Evolutionary conservation across 2,329 filamentous ascomycete species (phyloP), one percentile per base, ranked within the genome.

Genomic region (Epichloe sibirici): DNA sequence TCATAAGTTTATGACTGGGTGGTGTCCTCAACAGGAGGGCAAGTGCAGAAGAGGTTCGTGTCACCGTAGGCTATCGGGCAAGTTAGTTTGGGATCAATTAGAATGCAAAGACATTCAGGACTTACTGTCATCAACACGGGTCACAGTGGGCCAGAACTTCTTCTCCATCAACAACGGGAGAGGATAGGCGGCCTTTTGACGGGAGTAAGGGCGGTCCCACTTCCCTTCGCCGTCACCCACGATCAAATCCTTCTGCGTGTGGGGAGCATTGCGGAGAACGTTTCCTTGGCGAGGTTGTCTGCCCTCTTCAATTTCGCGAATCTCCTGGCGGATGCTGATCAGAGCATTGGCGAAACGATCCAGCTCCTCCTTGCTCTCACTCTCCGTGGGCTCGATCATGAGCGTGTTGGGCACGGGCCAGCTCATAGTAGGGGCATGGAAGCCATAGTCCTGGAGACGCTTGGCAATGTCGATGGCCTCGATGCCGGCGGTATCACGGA

Each of bases 321-420:
- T 96, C 71, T 97, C 91, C 54, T 79, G 69, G 17, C 91, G 81
- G 65, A 97, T 97, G 52, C 81, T 81, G 61, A 97, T 87, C 43
- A 97, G 74, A 0, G 91, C 89, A 58, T 96, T 86, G 56, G 90
- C 88, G 75, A 96, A 96, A 23, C 91, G 85, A 69, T 96, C 91
- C 2, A 97, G 80, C 74, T 97, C 91, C 57, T 85, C 85, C 68
- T 93, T 90, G 69, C 81, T 88, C 74, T 97, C 91, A 13, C 85
- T 90, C 72, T 96, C 91, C 0, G 91, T 97, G 2, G 91, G 91
- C 74, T 97, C 91, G 59, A 97, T 95, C 91, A 97, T 97, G 45
- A 97, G 81, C 1, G 91, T 96, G 71, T 94, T 94, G 50, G 88
- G 80, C 2, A 97, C 90, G 1, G 91, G 91, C 88, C 88, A 96